Percentiles rank a stretch among this genome's conserved stretches.
phyloP scores from a whole-genome alignment of 495 filamentous ascomycete genomes.

The Amorphotheca resinae region DNA sequence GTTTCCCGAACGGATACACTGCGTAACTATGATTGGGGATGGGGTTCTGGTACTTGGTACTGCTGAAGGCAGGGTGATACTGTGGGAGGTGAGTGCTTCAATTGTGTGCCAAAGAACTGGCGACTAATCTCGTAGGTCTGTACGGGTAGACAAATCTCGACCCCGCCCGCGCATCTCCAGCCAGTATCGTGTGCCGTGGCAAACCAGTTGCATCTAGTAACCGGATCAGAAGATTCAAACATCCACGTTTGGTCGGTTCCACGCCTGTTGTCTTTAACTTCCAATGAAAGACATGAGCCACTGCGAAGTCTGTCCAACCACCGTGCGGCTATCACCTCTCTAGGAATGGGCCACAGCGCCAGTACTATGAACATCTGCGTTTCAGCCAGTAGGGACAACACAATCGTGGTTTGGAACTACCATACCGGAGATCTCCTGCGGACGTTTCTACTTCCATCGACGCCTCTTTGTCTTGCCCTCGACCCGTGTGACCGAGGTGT shows the following conservation, averaged over 20 bases:
- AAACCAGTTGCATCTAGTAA: slow-evolving; percentile 66
- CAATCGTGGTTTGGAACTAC: slow-evolving; percentile 82
- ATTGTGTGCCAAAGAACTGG: slow-evolving; percentile 1
- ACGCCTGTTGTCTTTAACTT: slow-evolving; percentile 49
- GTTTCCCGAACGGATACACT: slow-evolving; percentile 74
- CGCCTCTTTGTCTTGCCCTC: slow-evolving; percentile 57
- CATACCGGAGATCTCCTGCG: slow-evolving; percentile 59
- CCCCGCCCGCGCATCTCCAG: slow-evolving; percentile 80
- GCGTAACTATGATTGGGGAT: slow-evolving; percentile 49
- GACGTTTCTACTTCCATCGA: slow-evolving; percentile 64
- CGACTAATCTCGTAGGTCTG: slow-evolving; percentile 11
- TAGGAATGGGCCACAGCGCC: slow-evolving; percentile 53
- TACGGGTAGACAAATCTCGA: slow-evolving; percentile 77
- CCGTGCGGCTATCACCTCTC: slow-evolving; percentile 60
- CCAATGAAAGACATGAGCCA: slow-evolving; percentile 38
- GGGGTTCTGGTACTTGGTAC: slow-evolving; percentile 73
- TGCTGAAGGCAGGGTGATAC: slow-evolving; percentile 67
- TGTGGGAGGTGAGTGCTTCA: slow-evolving; percentile 71
- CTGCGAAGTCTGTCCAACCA: slow-evolving; percentile 66
- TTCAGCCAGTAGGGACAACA: slow-evolving; percentile 68
- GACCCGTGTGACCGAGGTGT: slow-evolving; percentile 77
- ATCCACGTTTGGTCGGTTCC: slow-evolving; percentile 82
- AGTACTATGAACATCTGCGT: slow-evolving; percentile 62
- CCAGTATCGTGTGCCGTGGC: slow-evolving; percentile 63
- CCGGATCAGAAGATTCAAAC: slow-evolving; percentile 79